phyloP scores from a whole-genome alignment of 1,139 yeast species.

The Arxiozyma telluris region DNA sequence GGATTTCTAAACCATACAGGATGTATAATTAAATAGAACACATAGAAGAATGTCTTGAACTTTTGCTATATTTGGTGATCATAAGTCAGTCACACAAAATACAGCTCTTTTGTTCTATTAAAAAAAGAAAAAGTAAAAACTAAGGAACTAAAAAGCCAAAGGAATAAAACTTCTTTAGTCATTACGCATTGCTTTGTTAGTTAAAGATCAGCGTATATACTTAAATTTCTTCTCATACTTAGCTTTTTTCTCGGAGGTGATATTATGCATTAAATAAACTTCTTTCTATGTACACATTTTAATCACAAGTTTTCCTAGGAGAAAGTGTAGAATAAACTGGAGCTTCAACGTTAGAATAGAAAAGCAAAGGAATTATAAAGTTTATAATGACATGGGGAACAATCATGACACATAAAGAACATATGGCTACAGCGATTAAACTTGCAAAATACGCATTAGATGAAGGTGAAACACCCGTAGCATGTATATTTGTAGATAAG shows the following conservation, averaged over 20 bases:
- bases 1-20: no score
- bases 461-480: conserved; percentile 63
- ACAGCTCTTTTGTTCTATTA: no score
- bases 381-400: neutral
- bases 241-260: neutral
- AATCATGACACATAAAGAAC: neutral
- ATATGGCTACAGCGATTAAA: conserved; percentile 42
- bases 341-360: no score
- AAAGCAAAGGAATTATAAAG: neutral
- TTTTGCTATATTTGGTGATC: no score
- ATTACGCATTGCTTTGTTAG: neutral
- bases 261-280: no score
- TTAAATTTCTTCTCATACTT: no score
- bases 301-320: neutral
- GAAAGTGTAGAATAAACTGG: neutral
- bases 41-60: no score
- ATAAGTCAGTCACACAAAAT: no score
- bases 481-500: conserved; percentile 51
- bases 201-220: no score
- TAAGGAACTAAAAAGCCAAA: no score
- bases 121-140: no score
- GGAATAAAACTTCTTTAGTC: neutral
- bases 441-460: conserved; percentile 50
- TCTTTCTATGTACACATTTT: neutral
- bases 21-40: no score